Base-by-base conservation (phyloP, 441 rosid species). In the Populus hybrid region DNA sequence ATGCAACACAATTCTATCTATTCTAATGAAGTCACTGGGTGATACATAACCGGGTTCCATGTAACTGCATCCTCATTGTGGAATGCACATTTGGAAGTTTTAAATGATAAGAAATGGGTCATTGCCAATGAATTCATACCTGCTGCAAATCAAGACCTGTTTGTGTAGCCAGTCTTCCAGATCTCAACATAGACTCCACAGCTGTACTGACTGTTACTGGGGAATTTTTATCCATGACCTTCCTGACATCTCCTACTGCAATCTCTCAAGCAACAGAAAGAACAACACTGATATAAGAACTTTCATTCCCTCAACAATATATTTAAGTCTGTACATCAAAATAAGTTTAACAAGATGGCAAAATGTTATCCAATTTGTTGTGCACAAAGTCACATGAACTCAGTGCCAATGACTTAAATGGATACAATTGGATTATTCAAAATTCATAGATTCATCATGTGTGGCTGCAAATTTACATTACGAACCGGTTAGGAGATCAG, bases 141-240 rank as follows among this genome's bases (percentile, higher is more conserved):
- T 96, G 97, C 83, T 94, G 98, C 77, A 96, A 85, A 86, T 96
- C 99, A 72, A 96, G 83, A 80, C 98, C 94, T 32, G 98, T 83
- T 83, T 90, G 95, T 4, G 94, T 89, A 35, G 64, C 77, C 67
- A 94, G 82, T 79, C 91, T 87, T 82, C 99, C 98, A 77, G 92
- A 88, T 85, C 85, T 96, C 84, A 96, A 85, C 87, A 94, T 72
- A 75, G 85, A 88, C 86, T 92, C 98, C 80, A 93, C 80, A 26
- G 94, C 85, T 63, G 76, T 32, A 83, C 99, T 86, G 71, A 96
- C 75, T 72, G 82, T 79, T 88, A 76, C 80, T 0, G 94, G 46
- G 70, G 89, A 85, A 83, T 83, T 85, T 83, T 78, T 92, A 73
- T 88, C 89, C 81, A 94, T 81, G 82, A 88, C 69, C 93, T 90